Evolutionary conservation across 805 yeast species (phyloP).

Genomic region (Barnettozyma vustinii): DNA sequence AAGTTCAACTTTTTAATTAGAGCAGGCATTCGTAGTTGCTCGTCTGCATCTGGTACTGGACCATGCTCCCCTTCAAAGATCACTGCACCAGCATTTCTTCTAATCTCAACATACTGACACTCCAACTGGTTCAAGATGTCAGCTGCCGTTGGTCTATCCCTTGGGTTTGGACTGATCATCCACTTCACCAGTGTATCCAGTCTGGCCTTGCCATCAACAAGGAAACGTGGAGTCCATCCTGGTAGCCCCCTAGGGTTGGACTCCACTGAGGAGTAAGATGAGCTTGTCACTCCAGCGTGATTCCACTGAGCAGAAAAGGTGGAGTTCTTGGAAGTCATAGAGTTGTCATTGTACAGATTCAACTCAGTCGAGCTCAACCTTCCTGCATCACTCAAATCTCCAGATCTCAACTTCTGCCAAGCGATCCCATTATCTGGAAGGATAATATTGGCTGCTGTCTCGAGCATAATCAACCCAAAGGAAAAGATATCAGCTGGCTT

Average conservation of each 20-base stretch:
- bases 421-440: constrained; percentile 94
- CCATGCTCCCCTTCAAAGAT: constrained; percentile 96
- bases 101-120: constrained; percentile 67
- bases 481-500: constrained; percentile 93
- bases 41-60: constrained; percentile 52
- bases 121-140: constrained; percentile 68
- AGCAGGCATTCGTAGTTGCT: constrained; percentile 18
- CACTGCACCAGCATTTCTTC: constrained; percentile 88
- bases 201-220: constrained; percentile 63
- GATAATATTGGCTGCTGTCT: constrained; percentile 91
- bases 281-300: constrained; percentile 20
- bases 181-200: constrained; percentile 77
- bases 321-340: constrained; percentile 20
- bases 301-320: constrained; percentile 22
- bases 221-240: constrained; percentile 81
- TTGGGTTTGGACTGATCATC: constrained; percentile 86
- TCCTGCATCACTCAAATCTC: constrained; percentile 94
- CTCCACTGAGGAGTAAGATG: constrained; percentile 25
- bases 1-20: constrained; percentile 21
- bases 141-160: constrained; percentile 72
- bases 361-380: constrained; percentile 70
- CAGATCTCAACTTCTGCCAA: constrained; percentile 94
- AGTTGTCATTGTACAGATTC: constrained; percentile 22
- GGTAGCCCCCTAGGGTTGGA: constrained; percentile 43
- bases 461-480: constrained; percentile 89